Percentiles rank a stretch among this genome's conserved stretches.
Conservation (phyloP, 2,329 filamentous ascomycete species). For the Polychaeton citri region DNA sequence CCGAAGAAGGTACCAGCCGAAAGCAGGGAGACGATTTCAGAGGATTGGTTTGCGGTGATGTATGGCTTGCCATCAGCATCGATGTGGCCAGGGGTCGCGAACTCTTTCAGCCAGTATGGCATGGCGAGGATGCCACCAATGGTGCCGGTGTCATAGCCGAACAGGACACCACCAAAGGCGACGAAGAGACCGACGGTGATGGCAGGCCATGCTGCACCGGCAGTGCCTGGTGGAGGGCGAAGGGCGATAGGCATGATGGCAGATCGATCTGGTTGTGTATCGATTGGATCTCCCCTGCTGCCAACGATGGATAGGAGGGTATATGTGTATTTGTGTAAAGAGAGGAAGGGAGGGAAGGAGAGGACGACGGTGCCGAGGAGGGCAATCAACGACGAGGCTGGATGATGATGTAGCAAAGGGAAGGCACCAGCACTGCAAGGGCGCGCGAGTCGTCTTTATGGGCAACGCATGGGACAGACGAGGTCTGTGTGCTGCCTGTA, state of each 20-base stretch:
- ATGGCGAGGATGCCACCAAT: slow-evolving; percentile 30
- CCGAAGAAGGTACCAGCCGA: slow-evolving; percentile 69
- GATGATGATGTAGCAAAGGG: neutral
- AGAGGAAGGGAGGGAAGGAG: neutral
- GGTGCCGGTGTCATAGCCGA: slow-evolving; percentile 25
- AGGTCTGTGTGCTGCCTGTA: neutral
- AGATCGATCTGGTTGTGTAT: neutral
- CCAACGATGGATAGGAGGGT: too few species aligned
- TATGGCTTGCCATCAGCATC: slow-evolving; percentile 5
- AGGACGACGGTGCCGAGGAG: neutral
- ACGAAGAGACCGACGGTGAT: slow-evolving; percentile 33
- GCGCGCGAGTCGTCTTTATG: neutral
- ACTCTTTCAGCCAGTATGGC: slow-evolving; percentile 25
- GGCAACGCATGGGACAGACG: neutral
- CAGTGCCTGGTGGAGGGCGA: slow-evolving; percentile 32
- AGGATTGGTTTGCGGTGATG: slow-evolving; percentile 44
- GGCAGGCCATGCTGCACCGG: slow-evolving; percentile 34
- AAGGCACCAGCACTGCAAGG: neutral
- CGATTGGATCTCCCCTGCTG: neutral
- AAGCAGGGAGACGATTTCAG: slow-evolving; percentile 69
- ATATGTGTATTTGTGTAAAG: neutral
- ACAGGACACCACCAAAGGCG: slow-evolving; percentile 21
- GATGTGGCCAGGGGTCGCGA: slow-evolving; percentile 23
- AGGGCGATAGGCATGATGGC: slow-evolving; percentile 28
- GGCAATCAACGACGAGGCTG: neutral